Percentiles rank a stretch among this genome's conserved stretches.
These are phyloP conservation scores for Cytospora leucostoma DNA, from an alignment of 2,329 filamentous ascomycete species.

Conservation along the genomic window DNA sequence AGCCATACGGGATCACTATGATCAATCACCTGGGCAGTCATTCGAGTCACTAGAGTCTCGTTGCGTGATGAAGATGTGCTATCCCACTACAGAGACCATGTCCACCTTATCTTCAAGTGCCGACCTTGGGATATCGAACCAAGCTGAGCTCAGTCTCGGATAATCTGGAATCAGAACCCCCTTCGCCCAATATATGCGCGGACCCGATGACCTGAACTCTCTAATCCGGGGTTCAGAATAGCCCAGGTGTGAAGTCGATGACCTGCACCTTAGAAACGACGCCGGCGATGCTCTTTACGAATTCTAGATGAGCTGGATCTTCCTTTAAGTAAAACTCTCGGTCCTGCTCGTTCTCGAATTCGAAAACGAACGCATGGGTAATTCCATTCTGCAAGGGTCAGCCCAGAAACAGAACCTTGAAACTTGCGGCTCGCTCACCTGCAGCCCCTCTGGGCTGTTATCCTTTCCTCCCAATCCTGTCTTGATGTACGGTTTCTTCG, in stretches of 20 bases:
- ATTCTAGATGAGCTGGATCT: slow-evolving; percentile 65
- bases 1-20: no score
- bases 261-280: slow-evolving; percentile 57
- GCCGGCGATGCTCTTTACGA: slow-evolving; percentile 52
- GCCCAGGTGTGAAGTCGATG: slow-evolving; percentile 60
- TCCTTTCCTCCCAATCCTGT: slow-evolving; percentile 60
- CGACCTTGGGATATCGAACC: no score
- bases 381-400: slow-evolving; percentile 54
- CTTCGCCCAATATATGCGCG: background rate
- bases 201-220: background rate
- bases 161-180: no score
- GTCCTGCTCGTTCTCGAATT: slow-evolving; percentile 65
- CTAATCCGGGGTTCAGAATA: slow-evolving; percentile 31
- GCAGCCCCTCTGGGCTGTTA: slow-evolving; percentile 60
- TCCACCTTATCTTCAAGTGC: no score
- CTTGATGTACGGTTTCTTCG: slow-evolving; percentile 61
- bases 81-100: no score
- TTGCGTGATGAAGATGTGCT: no score
- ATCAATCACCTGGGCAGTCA: no score
- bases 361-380: slow-evolving; percentile 69
- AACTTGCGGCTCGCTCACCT: slow-evolving; percentile 44
- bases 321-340: slow-evolving; percentile 67
- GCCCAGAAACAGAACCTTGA: background rate
- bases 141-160: no score
- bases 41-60: no score